These are phyloP conservation scores for Alternaria metachromatica DNA, from an alignment of 2,329 filamentous ascomycete genomes.

Conservation along the genomic window DNA sequence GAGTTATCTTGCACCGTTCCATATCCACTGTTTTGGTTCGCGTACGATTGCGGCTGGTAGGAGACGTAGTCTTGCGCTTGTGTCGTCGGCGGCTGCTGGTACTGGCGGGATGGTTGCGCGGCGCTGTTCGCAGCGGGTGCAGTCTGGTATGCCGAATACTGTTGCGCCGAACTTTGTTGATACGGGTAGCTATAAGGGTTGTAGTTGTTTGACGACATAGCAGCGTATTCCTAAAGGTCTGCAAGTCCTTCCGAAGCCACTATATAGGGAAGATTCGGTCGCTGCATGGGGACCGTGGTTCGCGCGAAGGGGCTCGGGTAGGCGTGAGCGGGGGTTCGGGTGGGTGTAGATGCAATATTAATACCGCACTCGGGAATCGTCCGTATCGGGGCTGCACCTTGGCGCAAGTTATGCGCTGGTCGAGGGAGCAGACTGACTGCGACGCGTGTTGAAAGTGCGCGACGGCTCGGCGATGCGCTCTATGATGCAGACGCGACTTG, in stretches of 20 bases:
- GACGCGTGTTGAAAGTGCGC: constrained; percentile 14
- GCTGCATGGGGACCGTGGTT: constrained; percentile 9
- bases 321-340: neutral
- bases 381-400: neutral
- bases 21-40: constrained; percentile 27
- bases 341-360: neutral
- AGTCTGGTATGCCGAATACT: constrained; percentile 37
- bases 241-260: constrained; percentile 5
- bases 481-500: neutral
- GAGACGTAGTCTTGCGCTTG: constrained; percentile 38
- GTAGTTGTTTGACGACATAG: constrained; percentile 39
- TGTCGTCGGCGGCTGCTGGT: constrained; percentile 30
- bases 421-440: neutral
- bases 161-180: constrained; percentile 38
- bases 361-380: neutral
- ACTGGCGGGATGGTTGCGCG: constrained; percentile 34
- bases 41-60: constrained; percentile 32
- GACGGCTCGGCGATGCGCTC: neutral
- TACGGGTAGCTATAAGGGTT: constrained; percentile 35
- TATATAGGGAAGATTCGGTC: neutral
- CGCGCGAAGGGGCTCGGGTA: neutral
- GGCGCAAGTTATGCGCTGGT: neutral
- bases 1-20: constrained; percentile 25
- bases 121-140: constrained; percentile 30
- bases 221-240: constrained; percentile 2